phyloP scores from a whole-genome alignment of 2,329 filamentous ascomycete genomes.

The Trichoderma polysporum region DNA sequence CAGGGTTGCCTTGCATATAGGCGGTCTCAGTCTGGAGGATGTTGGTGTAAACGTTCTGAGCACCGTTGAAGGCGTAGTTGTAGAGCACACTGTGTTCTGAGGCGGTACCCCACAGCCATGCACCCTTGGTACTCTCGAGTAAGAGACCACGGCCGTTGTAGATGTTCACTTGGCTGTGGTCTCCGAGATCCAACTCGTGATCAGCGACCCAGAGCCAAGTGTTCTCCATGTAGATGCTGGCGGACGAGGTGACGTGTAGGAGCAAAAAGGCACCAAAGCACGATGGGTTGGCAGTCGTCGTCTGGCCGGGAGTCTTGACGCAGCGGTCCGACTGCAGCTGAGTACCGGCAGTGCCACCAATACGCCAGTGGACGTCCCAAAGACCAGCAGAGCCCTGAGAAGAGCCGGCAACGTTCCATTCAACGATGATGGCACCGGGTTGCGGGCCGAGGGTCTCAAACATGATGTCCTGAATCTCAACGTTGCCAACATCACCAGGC shows the following conservation, averaged over 20 bases:
- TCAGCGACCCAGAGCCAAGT: slow-evolving; percentile 89
- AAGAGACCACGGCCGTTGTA: slow-evolving; percentile 84
- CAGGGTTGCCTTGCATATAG: slow-evolving; percentile 82
- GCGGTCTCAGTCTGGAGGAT: slow-evolving; percentile 89
- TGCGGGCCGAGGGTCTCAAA: slow-evolving; percentile 81
- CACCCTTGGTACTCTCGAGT: slow-evolving; percentile 71
- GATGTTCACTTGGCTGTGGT: slow-evolving; percentile 78
- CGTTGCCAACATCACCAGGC: slow-evolving; percentile 70
- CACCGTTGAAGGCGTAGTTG: slow-evolving; percentile 82
- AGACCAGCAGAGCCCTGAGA: slow-evolving; percentile 71
- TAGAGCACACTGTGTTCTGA: slow-evolving; percentile 66
- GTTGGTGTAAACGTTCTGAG: slow-evolving; percentile 77
- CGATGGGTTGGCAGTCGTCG: slow-evolving; percentile 59
- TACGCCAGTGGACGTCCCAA: slow-evolving; percentile 95
- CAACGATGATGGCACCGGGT: slow-evolving; percentile 83
- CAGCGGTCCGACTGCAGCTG: slow-evolving; percentile 77
- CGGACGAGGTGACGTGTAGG: slow-evolving; percentile 61
- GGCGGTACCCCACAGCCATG: slow-evolving; percentile 80
- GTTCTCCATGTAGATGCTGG: slow-evolving; percentile 81
- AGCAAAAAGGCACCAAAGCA: slow-evolving; percentile 76
- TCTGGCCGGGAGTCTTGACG: slow-evolving; percentile 68
- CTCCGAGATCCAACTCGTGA: slow-evolving; percentile 76
- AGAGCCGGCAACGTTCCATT: slow-evolving; percentile 80
- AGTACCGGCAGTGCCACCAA: slow-evolving; percentile 84
- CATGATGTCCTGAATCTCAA: slow-evolving; percentile 86